phyloP scores from a whole-genome alignment of 352 stramenopile species.

The Phytophthora multivora region DNA sequence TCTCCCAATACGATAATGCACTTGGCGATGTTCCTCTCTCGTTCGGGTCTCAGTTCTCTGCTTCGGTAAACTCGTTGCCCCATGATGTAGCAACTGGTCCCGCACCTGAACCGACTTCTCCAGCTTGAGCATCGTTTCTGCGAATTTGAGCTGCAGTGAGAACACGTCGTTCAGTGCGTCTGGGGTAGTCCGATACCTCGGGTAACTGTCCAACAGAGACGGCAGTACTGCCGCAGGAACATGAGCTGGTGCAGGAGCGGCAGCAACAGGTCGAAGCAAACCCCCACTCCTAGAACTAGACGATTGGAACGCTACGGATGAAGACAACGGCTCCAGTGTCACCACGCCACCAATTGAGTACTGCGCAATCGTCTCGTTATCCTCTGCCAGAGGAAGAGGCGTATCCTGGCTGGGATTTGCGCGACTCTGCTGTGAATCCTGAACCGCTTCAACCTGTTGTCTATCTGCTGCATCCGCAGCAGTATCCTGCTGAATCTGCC shows the following conservation, averaged over 20 bases:
- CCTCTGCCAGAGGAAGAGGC: not conserved
- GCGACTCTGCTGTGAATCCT: not conserved
- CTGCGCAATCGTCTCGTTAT: constrained; percentile 18
- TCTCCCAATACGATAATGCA: not conserved
- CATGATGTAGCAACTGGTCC: constrained; percentile 50
- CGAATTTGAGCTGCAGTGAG: constrained; percentile 67
- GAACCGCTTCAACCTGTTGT: not conserved
- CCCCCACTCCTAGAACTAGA: constrained; percentile 14
- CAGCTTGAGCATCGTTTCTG: constrained; percentile 73
- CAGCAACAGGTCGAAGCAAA: constrained; percentile 7
- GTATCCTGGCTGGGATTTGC: not conserved
- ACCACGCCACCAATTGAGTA: constrained; percentile 70
- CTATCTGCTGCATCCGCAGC: constrained; percentile 6
- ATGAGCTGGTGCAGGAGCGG: not conserved
- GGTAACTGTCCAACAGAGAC: constrained; percentile 9
- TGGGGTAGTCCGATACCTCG: constrained; percentile 22
- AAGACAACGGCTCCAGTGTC: constrained; percentile 46
- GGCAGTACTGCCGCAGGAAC: not conserved
- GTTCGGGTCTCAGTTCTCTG: not conserved
- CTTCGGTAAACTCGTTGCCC: constrained; percentile 4
- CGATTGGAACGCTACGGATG: constrained; percentile 7
- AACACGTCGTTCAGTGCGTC: constrained; percentile 69
- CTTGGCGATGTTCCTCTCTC: constrained; percentile 5
- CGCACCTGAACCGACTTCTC: constrained; percentile 69
- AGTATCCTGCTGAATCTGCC: constrained; percentile 48